Percentiles rank a stretch among this genome's conserved stretches.
phyloP scores from a whole-genome alignment of 805 yeast genomes.

The Candida golubevii region DNA sequence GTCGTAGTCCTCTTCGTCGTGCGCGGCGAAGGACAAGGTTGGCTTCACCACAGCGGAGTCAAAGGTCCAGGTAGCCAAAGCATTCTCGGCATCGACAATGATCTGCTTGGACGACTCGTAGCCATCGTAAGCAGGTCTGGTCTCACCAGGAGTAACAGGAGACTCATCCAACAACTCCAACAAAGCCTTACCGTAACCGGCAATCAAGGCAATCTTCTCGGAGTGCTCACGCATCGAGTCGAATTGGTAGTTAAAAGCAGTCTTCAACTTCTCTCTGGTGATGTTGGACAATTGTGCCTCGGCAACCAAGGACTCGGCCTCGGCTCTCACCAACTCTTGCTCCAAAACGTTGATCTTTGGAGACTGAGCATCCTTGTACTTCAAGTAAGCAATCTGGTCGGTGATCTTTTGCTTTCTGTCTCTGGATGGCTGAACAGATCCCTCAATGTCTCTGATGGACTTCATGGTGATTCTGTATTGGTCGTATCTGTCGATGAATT shows the following conservation, averaged over 20 bases:
- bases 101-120: conserved; percentile 97
- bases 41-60: conserved; percentile 95
- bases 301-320: conserved; percentile 97
- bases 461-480: conserved; percentile 95
- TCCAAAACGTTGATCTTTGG: conserved; percentile 93
- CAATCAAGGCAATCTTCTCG: conserved; percentile 94
- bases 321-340: conserved; percentile 98
- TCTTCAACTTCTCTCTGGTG: conserved; percentile 96
- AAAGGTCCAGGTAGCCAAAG: conserved; percentile 93
- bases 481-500: conserved; percentile 96
- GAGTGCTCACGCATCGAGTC: conserved; percentile 93
- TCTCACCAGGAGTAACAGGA: conserved; percentile 98
- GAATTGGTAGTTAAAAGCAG: conserved; percentile 94
- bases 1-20: conserved; percentile 49
- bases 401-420: conserved; percentile 97
- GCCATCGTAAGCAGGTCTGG: conserved; percentile 97
- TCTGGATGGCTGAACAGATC: conserved; percentile 96
- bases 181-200: conserved; percentile 97
- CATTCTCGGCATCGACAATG: conserved; percentile 93
- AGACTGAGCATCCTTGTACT: conserved; percentile 97
- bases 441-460: conserved; percentile 93
- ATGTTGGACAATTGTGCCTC: conserved; percentile 98
- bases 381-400: conserved; percentile 94
- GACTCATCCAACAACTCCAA: conserved; percentile 93
- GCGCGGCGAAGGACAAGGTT: conserved; percentile 56